Evolutionary conservation across 345 rosid species (phyloP), one percentile per base, ranked within the genome.

Genomic region (Citrus reticulata): DNA sequence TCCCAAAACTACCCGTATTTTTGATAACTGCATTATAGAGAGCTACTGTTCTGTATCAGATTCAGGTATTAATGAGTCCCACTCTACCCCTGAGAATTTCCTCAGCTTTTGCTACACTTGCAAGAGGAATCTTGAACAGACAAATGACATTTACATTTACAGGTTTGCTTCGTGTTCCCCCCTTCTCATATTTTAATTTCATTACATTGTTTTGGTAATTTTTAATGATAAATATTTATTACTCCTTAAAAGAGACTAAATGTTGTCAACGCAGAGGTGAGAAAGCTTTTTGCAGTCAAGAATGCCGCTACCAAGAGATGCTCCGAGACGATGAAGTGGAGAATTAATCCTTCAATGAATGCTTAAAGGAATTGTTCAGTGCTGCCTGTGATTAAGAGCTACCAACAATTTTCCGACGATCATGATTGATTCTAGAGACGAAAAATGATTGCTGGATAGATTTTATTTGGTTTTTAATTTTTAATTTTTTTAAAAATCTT

Each of bases 281-380:
- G 40, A 89, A 91, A 68, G 94, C 95, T 2, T 95, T 93, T 80
- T 92, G 99, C 84, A 92, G 93, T 77, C 81, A 76, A 16, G 93
- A 92, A 83, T 95, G 99, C 85, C 84, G 97, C 63, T 84, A 83
- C 86, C 87, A 88, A 68, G 93, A 95, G 85, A 92, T 93, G 90
- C 78, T 91, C 60, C 78, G 84, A 32, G 96, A 95, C 80, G 91
- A 84, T 81, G 91, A 84, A 46, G 72, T 75, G 37, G 88, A 86
- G 77, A 80, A 71, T 27, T 79, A 79, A 66, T 35, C 22, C 4
- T n/a, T 51, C 42, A 39, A 37, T 11, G 65, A 29, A 57, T 63
- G 66, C 80, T 27, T 46, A 14, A 6, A 40, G 37, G 22, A 68
- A 10, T 32, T 25, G 29, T n/a, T 67, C 73, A 57, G 58, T 54